These are phyloP conservation scores for Hymenoscyphus occultus DNA, from an alignment of 2,329 filamentous ascomycete species.

Conservation along the genomic window DNA sequence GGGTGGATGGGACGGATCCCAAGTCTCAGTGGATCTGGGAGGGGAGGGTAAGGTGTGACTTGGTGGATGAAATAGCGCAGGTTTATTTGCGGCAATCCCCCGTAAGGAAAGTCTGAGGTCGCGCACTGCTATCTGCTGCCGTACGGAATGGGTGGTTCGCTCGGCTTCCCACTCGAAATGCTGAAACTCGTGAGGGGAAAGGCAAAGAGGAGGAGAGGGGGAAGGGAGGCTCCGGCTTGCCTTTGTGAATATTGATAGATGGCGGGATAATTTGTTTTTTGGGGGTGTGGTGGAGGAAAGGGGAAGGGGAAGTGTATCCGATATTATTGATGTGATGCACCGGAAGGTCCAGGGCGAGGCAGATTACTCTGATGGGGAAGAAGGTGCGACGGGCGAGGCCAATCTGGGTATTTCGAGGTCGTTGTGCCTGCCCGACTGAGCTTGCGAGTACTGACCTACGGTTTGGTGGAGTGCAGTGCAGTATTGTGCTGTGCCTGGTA, in stretches of 20 bases:
- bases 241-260: constrained; percentile 1
- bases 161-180: neutral
- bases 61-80: neutral
- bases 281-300: too few species aligned
- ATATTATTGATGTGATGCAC: neutral
- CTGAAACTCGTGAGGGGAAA: constrained; percentile 5
- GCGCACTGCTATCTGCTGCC: neutral
- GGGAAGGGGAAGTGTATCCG: too few species aligned
- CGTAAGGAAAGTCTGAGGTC: neutral
- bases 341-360: neutral
- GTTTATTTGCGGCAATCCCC: neutral
- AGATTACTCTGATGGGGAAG: neutral
- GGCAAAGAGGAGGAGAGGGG: neutral
- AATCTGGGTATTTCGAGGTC: neutral
- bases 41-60: neutral
- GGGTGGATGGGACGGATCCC: too few species aligned
- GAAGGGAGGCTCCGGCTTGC: neutral
- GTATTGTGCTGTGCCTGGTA: too few species aligned
- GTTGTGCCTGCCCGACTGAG: neutral
- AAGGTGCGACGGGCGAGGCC: neutral
- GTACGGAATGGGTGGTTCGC: neutral
- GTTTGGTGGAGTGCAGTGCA: too few species aligned
- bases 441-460: neutral
- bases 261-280: neutral
- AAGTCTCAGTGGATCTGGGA: neutral